These are phyloP conservation scores for Boletus fagicola DNA, from an alignment of 768 basidiomycete species.

Conservation along the genomic window DNA sequence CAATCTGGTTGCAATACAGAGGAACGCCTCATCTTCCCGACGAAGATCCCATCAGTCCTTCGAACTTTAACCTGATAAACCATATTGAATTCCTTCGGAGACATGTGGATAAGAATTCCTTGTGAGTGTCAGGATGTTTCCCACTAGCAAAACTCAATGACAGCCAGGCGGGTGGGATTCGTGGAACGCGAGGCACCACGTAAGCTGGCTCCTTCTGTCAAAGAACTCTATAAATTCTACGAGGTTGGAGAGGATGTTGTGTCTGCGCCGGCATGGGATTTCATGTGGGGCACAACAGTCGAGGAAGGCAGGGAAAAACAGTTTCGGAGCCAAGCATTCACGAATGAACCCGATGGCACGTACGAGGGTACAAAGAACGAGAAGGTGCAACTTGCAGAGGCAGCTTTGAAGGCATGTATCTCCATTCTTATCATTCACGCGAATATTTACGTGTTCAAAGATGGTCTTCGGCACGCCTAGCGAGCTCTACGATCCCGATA, in stretches of 20 bases:
- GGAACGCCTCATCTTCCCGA: constrained; percentile 71
- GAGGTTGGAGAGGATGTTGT: constrained; percentile 48
- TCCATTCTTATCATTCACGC: background rate
- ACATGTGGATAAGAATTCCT: constrained; percentile 79
- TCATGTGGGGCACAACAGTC: constrained; percentile 67
- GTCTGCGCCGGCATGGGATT: constrained; percentile 58
- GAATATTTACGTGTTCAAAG: constrained; percentile 37
- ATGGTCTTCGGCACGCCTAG: constrained; percentile 75
- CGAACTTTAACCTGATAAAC: constrained; percentile 75
- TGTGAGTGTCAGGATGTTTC: constrained; percentile 54
- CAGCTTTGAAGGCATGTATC: constrained; percentile 61
- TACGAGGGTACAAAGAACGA: constrained; percentile 30
- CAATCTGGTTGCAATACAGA: constrained; percentile 69
- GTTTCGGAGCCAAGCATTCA: constrained; percentile 56
- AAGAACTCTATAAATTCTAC: constrained; percentile 44
- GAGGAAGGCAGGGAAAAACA: constrained; percentile 78
- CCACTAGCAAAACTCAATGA: constrained; percentile 14
- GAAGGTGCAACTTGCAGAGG: constrained; percentile 55
- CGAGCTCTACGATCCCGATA: constrained; percentile 64
- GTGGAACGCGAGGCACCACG: constrained; percentile 41
- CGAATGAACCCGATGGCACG: constrained; percentile 38
- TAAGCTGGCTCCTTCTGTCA: constrained; percentile 44
- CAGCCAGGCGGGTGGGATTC: constrained; percentile 60
- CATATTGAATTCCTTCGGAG: constrained; percentile 80
- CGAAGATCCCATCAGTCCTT: constrained; percentile 59